Evolutionary conservation across 2,329 filamentous ascomycete genomes (phyloP).

Genomic region (Paecilomyces formosus): DNA sequence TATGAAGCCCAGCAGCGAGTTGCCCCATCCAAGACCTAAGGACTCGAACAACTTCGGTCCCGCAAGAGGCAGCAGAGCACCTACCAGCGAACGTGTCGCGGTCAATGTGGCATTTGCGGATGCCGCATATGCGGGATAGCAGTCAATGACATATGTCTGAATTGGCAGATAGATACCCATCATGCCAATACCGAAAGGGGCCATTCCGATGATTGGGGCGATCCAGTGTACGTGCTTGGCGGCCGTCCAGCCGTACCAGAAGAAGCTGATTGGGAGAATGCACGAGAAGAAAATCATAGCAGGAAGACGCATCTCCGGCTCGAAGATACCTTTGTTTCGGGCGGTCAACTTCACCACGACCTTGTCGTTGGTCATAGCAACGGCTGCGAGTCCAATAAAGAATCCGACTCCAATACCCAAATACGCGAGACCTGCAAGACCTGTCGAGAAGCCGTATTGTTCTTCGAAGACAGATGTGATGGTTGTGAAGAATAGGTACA

Average conservation of each 20-base stretch:
- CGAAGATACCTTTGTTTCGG: conserved; percentile 29
- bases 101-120: conserved; percentile 44
- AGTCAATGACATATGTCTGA: conserved; percentile 57
- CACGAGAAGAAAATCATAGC: conserved; percentile 48
- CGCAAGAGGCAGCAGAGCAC: conserved; percentile 53
- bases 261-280: conserved; percentile 47
- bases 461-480: conserved; percentile 43
- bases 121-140: conserved; percentile 39
- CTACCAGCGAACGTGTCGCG: conserved; percentile 42
- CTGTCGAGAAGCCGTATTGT: conserved; percentile 39
- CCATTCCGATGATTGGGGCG: conserved; percentile 51
- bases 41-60: conserved; percentile 41
- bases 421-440: conserved; percentile 38
- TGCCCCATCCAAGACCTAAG: conserved; percentile 40
- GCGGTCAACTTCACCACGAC: conserved; percentile 16
- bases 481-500: conserved; percentile 47
- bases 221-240: conserved; percentile 48
- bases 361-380: conserved; percentile 24
- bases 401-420: conserved; percentile 40
- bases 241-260: conserved; percentile 52
- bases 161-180: conserved; percentile 46
- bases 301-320: conserved; percentile 43
- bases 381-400: conserved; percentile 22
- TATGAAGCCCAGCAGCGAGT: conserved; percentile 46
- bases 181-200: conserved; percentile 47